Evolutionary conservation across 306 rosid genomes (phyloP), one percentile per base, ranked within the genome.

Genomic region (Neltuma alba): DNA sequence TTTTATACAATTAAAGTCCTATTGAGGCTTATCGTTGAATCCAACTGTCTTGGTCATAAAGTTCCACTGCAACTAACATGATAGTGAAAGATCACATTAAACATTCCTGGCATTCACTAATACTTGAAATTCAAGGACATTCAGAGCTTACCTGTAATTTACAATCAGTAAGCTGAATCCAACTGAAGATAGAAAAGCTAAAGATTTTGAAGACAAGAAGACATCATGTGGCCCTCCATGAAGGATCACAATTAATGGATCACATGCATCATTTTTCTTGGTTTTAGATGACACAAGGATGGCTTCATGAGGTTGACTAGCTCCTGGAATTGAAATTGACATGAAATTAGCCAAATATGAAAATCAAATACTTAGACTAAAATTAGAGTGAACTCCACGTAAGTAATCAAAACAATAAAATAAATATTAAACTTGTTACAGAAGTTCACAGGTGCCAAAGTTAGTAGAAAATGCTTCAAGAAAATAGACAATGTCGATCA

Each of bases 151-250:
- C 99, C 99, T 87, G 86, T 95, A 95, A 79, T 95, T 95, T 50
- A 95, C 97, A 82, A 90, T 61, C 83, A 95, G 80, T 87, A 95
- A 85, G 79, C 80, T 93, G 84, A 77, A 93, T 80, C 99, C 98
- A 83, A 91, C 55, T 58, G 96, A 84, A 77, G 99, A 88, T 74
- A 95, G 94, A 82, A 91, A 95, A 57, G 92, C 98, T 36, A 57
- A 72, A 63, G 94, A 79, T 85, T 89, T 93, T 33, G 98, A 90
- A 88, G 99, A 70, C 84, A 83, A 31, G 15, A 88, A 86, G 40
- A 79, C 88, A 38, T 84, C 16, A 76, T 95, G 99, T 5, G 99
- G 99, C 33, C 99, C 98, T 5, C 99, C 99, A 27, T 95, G 99
- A 84, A 95, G 98, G 74, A 80, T 28, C 30, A 87, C 98, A 75